A percentile compares a stretch with the other conserved stretches of the same genome.
phyloP scores from a whole-genome alignment of 2,329 filamentous ascomycete genomes.

The Ceratocystis lukuohia region DNA sequence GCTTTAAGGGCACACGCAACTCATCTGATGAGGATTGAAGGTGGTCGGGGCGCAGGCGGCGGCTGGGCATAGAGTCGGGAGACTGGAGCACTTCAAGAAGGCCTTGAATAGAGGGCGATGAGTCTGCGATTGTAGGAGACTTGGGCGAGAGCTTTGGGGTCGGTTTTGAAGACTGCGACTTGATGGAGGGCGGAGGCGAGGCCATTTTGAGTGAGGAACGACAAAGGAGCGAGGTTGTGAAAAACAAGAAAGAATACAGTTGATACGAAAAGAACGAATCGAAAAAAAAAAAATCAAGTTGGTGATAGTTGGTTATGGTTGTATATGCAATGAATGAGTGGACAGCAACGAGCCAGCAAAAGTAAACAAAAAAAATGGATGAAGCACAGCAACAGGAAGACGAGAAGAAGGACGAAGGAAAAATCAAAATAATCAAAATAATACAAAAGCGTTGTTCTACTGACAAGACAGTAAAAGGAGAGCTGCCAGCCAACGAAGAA shows the following conservation, averaged over 20 bases:
- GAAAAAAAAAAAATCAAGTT: neutral
- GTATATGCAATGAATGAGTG: neutral
- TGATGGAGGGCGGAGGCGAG: neutral
- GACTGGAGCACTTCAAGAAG: conserved; percentile 9
- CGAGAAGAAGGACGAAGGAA: neutral
- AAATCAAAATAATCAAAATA: neutral
- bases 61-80: conserved; percentile 9
- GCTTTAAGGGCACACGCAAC: conserved; percentile 32
- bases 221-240: neutral
- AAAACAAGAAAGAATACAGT: neutral
- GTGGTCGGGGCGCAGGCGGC: conserved; percentile 19
- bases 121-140: neutral
- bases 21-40: conserved; percentile 21
- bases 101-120: neutral
- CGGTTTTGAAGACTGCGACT: neutral
- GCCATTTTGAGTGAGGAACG: neutral
- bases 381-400: neutral
- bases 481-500: neutral
- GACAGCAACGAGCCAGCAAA: neutral
- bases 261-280: neutral
- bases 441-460: neutral
- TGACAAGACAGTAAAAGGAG: neutral
- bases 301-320: neutral
- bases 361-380: neutral
- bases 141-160: neutral